Percentiles rank a stretch among this genome's conserved stretches.
Conservation (phyloP, 331 rosid species). For the Pyracantha coccinea region DNA sequence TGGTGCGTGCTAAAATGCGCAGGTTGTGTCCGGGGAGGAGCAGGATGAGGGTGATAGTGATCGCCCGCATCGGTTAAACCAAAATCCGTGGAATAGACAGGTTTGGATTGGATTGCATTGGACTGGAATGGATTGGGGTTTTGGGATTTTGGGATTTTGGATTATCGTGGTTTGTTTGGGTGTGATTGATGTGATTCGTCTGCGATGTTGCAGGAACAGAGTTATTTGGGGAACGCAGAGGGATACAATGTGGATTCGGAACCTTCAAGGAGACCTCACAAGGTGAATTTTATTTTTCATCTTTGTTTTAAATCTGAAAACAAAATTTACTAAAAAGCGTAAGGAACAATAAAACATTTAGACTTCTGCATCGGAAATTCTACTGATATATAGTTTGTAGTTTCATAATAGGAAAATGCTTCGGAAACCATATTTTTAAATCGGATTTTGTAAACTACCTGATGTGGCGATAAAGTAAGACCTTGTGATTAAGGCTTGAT, state of each 20-base stretch:
- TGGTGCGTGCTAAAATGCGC: background rate
- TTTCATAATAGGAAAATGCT: background rate
- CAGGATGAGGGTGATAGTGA: constrained; percentile 19
- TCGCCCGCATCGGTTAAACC: constrained; percentile 19
- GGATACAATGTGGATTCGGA: constrained; percentile 25
- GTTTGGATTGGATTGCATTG: constrained; percentile 13
- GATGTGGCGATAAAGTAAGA: no score
- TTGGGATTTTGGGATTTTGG: background rate
- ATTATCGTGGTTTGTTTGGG: background rate
- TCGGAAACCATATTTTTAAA: no score
- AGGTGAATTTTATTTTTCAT: constrained; percentile 27
- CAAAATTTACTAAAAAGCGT: background rate
- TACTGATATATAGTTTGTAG: background rate
- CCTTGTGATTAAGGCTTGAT: background rate
- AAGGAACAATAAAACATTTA: background rate
- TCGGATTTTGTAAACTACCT: no score
- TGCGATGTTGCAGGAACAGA: constrained; percentile 31
- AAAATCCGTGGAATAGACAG: constrained; percentile 28
- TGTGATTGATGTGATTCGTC: background rate
- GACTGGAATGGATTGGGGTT: background rate
- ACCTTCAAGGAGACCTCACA: constrained; percentile 25
- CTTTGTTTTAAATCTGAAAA: background rate
- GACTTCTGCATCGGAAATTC: background rate
- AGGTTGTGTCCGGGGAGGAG: constrained; percentile 56
- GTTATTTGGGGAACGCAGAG: constrained; percentile 27